phyloP scores from a whole-genome alignment of 2,329 filamentous ascomycete species.

The Aspergillus floridensis region DNA sequence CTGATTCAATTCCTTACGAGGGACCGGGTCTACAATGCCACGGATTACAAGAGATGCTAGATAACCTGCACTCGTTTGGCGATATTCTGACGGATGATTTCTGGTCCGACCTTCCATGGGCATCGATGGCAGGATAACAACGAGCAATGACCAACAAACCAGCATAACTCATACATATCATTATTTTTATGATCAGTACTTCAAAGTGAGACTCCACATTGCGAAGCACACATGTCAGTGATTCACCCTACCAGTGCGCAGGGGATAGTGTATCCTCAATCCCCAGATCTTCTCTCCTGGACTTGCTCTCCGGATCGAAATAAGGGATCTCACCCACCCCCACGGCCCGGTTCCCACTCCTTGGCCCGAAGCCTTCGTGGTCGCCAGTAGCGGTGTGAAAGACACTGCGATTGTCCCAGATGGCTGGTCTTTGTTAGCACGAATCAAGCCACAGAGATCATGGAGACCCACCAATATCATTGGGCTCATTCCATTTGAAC shows the following conservation, averaged over 20 bases:
- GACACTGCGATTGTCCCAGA: slow-evolving; percentile 21
- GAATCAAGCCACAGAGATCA: not conserved
- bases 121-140: not conserved
- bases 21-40: not conserved
- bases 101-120: not conserved
- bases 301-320: slow-evolving; percentile 16
- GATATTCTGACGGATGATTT: slow-evolving; percentile 6
- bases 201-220: too few species aligned
- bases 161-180: not conserved
- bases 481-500: slow-evolving; percentile 50
- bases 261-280: slow-evolving; percentile 18
- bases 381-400: slow-evolving; percentile 42
- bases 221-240: too few species aligned
- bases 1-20: not conserved
- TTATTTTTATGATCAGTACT: too few species aligned
- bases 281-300: slow-evolving; percentile 20
- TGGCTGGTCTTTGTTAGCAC: slow-evolving; percentile 2
- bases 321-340: slow-evolving; percentile 76
- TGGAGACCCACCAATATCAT: slow-evolving; percentile 43
- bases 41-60: not conserved
- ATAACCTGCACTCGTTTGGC: not conserved
- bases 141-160: not conserved
- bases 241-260: slow-evolving; percentile 14
- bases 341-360: slow-evolving; percentile 93
- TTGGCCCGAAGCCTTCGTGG: slow-evolving; percentile 53